phyloP scores from a whole-genome alignment of 2,329 filamentous ascomycete species.

The Cercospora sp. region DNA sequence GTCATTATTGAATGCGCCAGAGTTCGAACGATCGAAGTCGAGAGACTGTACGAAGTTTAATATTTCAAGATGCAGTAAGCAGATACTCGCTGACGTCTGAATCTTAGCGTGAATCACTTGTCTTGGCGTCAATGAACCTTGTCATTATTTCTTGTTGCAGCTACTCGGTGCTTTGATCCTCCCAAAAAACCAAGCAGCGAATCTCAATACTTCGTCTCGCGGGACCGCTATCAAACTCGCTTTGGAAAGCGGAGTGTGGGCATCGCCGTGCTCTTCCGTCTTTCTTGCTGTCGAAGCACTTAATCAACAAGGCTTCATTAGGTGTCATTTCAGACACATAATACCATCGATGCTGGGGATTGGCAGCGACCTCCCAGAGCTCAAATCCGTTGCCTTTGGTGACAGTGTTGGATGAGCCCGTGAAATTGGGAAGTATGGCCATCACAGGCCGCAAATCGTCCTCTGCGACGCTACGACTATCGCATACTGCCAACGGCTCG shows the following conservation, averaged over 20 bases:
- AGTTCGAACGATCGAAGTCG: neutral
- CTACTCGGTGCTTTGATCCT: constrained; percentile 5
- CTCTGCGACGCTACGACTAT: constrained; percentile 5
- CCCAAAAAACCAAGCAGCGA: constrained; percentile 9
- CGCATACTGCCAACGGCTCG: constrained; percentile 9
- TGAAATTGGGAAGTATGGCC: neutral
- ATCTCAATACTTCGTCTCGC: constrained; percentile 10
- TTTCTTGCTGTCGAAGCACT: constrained; percentile 11
- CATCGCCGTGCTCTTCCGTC: constrained; percentile 9
- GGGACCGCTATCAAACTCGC: neutral
- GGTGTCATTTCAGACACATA: constrained; percentile 7
- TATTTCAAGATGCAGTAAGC: neutral
- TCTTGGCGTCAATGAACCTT: neutral
- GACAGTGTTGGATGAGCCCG: neutral
- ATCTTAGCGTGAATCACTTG: neutral
- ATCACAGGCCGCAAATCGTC: neutral
- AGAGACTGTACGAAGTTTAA: neutral
- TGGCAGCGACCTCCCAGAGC: constrained; percentile 8
- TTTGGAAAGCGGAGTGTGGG: constrained; percentile 9
- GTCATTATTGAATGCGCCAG: neutral
- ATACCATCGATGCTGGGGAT: constrained; percentile 10
- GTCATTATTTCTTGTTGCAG: neutral
- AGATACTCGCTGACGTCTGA: neutral
- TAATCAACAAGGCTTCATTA: constrained; percentile 10
- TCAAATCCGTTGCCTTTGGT: neutral